Evolutionary conservation across 495 filamentous ascomycete species (phyloP).

Genomic region (Chlorociboria aeruginascens): DNA sequence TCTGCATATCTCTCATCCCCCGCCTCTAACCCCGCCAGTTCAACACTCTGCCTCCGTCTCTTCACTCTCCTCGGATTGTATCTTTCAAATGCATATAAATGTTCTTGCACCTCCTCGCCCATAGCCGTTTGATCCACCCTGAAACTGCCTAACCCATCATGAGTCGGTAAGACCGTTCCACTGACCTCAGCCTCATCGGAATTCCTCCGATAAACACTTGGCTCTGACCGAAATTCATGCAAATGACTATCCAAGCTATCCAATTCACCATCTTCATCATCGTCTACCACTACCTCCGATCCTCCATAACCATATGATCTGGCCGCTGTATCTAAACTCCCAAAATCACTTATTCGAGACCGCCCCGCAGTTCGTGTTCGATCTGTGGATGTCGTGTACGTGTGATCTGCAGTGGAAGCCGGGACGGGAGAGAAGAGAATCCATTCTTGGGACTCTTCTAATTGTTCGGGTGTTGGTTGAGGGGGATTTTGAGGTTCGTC

Average conservation of each 20-base stretch:
- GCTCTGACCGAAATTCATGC: constrained; percentile 65
- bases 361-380: constrained; percentile 60
- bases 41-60: constrained; percentile 50
- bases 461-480: constrained; percentile 18
- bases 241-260: constrained; percentile 88
- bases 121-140: constrained; percentile 30
- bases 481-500: constrained; percentile 23
- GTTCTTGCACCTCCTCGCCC: constrained; percentile 50
- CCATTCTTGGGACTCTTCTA: constrained; percentile 83
- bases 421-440: constrained; percentile 80
- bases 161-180: constrained; percentile 57
- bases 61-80: constrained; percentile 65
- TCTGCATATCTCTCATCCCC: constrained; percentile 48
- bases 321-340: constrained; percentile 60
- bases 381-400: constrained; percentile 60
- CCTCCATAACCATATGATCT: constrained; percentile 37
- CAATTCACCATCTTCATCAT: constrained; percentile 59
- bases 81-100: constrained; percentile 74
- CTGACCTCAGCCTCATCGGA: constrained; percentile 10
- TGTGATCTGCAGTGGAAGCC: constrained; percentile 47
- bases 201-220: constrained; percentile 24
- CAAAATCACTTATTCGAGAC: constrained; percentile 74
- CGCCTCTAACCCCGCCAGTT: constrained; percentile 35
- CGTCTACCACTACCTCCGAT: constrained; percentile 38
- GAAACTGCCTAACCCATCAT: constrained; percentile 88